Conservation (phyloP, 2,329 filamentous ascomycete species). For the Nectriaceae sp. region DNA sequence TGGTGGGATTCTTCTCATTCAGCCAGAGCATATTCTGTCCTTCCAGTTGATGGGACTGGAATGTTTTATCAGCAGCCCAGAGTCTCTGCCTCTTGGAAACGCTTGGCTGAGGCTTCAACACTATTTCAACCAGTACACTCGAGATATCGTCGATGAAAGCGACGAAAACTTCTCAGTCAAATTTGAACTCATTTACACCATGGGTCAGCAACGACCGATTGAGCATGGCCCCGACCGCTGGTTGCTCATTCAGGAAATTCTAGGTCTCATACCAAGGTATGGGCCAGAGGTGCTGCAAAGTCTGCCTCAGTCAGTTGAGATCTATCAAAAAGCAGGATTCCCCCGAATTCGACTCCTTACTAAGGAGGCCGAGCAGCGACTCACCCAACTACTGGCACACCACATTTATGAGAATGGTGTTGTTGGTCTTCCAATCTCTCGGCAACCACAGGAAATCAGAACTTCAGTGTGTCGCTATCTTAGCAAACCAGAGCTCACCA, state of each 20-base stretch:
- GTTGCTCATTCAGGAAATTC: constrained; percentile 54
- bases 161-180: constrained; percentile 64
- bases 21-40: constrained; percentile 66
- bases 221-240: constrained; percentile 59
- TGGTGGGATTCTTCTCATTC: constrained; percentile 59
- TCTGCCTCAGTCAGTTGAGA: constrained; percentile 44
- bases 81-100: constrained; percentile 28
- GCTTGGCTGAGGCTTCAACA: constrained; percentile 43
- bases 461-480: background rate
- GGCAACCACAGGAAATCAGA: background rate
- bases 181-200: constrained; percentile 65
- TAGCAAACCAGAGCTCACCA: background rate
- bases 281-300: constrained; percentile 29
- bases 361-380: background rate
- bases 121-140: constrained; percentile 44
- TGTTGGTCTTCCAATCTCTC: background rate
- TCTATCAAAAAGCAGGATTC: constrained; percentile 25
- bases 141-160: constrained; percentile 66
- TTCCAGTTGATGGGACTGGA: constrained; percentile 65
- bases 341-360: background rate
- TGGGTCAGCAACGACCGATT: constrained; percentile 52
- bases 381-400: background rate
- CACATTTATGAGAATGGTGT: background rate
- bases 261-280: constrained; percentile 43
- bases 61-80: constrained; percentile 33